Evolutionary conservation across 257 asterid species (phyloP), one percentile per base, ranked within the genome.

Genomic region (Solanum verrucosum): DNA sequence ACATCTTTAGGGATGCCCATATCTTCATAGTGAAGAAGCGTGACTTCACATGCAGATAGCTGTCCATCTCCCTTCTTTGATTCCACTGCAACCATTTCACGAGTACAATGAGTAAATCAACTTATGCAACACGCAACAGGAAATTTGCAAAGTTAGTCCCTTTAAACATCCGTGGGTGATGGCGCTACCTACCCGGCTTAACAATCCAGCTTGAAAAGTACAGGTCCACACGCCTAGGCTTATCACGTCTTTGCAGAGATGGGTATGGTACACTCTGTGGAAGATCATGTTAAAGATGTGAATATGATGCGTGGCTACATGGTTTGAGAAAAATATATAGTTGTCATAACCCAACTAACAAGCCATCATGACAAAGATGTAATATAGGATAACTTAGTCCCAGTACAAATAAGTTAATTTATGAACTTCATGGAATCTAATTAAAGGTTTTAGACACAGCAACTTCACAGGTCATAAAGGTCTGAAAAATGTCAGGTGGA

Each of bases 1-100:
- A 97, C 98, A 33, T 95, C 98, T 89, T 93, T 96, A 13, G 98
- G 99, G 87, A 96, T 95, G 77, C 99, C 99, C 99, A 97, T 97
- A 90, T 97, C 99, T 88, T 97, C 98, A 40, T 93, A 94, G 93
- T 97, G 99, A 86, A 95, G 42, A 15, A 95, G 95, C 1, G 91
- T 89, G 87, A 97, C 98, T 93, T 97, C 99, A 63, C 98, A 97
- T 82, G 99, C 98, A 20, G 98, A 87, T 67, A 90, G 44, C 56
- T 91, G 96, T 15, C 97, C 96, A 44, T 95, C 98, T 81, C 98
- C 96, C 89, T 91, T 93, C 67, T 93, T 98, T 1, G 99, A 95
- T 93, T 87, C 95, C 73, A 90, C 98, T 96, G 91, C 86, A 91
- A 38, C 79, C 83, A 74, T 82, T 42, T 84, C 75, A 31, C 4